Evolutionary conservation across 805 yeast species (phyloP).

Genomic region (Dipodascus geniculatus): DNA sequence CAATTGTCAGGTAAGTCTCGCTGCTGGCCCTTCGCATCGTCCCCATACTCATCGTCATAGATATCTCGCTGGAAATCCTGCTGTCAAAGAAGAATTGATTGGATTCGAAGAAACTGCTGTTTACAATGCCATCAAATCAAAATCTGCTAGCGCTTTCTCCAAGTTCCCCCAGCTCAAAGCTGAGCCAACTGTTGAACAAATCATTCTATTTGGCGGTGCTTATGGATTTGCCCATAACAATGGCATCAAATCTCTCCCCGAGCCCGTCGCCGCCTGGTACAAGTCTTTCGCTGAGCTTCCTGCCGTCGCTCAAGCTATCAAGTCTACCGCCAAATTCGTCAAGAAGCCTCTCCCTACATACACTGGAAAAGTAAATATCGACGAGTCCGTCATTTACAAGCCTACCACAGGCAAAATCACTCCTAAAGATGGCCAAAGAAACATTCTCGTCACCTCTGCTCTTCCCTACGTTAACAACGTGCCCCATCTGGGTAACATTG

Average conservation of each 20-base stretch:
- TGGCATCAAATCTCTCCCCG: not conserved
- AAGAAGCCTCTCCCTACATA: constrained; percentile 29
- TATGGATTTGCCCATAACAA: constrained; percentile 25
- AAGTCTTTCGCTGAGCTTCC: constrained; percentile 17
- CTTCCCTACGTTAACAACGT: constrained; percentile 97
- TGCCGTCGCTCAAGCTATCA: constrained; percentile 1
- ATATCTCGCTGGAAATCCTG: constrained; percentile 11
- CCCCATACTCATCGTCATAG: constrained; percentile 1
- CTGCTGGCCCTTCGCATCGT: not conserved
- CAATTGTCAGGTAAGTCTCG: constrained; percentile 37
- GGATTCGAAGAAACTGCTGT: constrained; percentile 30
- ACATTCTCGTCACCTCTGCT: constrained; percentile 87
- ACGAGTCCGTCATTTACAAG: constrained; percentile 6
- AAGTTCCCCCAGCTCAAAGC: constrained; percentile 4
- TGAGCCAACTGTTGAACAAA: constrained; percentile 28
- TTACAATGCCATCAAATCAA: constrained; percentile 25
- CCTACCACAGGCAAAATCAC: constrained; percentile 9
- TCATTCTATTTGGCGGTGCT: constrained; percentile 34
- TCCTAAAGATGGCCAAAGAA: constrained; percentile 65
- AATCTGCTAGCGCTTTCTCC: constrained; percentile 15
- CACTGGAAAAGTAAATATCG: constrained; percentile 29
- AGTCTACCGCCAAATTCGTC: constrained; percentile 26
- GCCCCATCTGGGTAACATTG: constrained; percentile 94
- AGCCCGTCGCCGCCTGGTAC: constrained; percentile 24
- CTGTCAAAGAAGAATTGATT: constrained; percentile 24